Evolutionary conservation across 495 filamentous ascomycete genomes (phyloP), one percentile per base, ranked within the genome.

Genomic region (Thermochaetoides thermophila): DNA sequence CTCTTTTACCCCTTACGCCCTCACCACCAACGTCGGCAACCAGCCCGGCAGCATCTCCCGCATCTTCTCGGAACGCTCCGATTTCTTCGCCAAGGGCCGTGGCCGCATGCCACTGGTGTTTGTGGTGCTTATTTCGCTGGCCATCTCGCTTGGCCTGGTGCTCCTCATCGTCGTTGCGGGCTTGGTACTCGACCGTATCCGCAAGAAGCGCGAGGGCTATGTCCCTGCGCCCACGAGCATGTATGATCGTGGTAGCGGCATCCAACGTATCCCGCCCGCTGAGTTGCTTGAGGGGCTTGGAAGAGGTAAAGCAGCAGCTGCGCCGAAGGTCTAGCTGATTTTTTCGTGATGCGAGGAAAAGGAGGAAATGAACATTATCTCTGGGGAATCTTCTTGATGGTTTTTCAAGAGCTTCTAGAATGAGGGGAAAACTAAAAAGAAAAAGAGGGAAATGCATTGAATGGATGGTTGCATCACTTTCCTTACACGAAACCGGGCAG

Each of bases 91-190:
- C 40, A 35, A 45, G 39, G 34, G 32, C 23, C 38, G 45, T 37
- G 46, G 53, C 35, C 34, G 47, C 68, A 69, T 89, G 39, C 80
- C 84, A 7, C 66, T 81, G 38, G 91, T 83, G 22, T 86, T 92
- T 41, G 69, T 95, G 19, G 81, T 95, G 11, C 68, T 99, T 19
- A 86, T 99, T 29, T 78, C 75, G n/a, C 77, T 99, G 35, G 92
- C 79, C 29, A 82, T 89, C 39, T 76, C 89, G 0, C 71, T 96
- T 6, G 85, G 67, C 29, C 71, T 86, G 38, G 82, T 86, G 49
- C 81, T 95, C 56, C 62, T 94, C 26, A 73, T 99, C 30, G 85
- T 99, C 35, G 70, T 82, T 15, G 69, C 74, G 18, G 89, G 89
- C 36, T 68, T 96, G 35, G 60, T 92, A 35, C 62, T 84, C 19